Base-by-base conservation (phyloP, 2,329 filamentous ascomycete genomes). In the Malbranchea zuffiana region DNA sequence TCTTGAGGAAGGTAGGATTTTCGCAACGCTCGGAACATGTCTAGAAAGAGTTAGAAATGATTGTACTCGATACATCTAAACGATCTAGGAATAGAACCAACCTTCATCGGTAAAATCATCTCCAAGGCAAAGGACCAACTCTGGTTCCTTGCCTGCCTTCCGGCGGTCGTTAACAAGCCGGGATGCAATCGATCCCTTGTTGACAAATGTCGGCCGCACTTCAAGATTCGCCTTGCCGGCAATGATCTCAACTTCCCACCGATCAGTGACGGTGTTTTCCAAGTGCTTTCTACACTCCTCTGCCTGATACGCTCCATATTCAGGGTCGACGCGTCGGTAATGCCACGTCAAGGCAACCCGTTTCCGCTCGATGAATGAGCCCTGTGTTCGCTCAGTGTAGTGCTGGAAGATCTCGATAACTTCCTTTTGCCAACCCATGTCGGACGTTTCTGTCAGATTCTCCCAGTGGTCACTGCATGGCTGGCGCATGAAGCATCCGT, bases 71-170 rank as follows among this genome's bases (percentile, higher is more conserved):
- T 37, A 30, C 20, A 15, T 15, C 3, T 12, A 12, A 35, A 5
- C 24, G 15, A 12, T 16, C 20, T 6, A 35, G 17, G n/a, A 27
- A 3, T 17, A 18, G 19, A 15, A 46, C 62, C 47, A 78, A 79
- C 93, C 88, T 71, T 98, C 90, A 55, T 98, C 90, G 4, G 90
- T 98, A 50, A 90, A 92, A 54, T 98, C 90, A 59, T 98, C 90
- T 27, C 90, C 90, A 43, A 87, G 66, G 60, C 90, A 98, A 35
- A 96, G 69, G 7, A 92, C 78, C 53, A 96, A 95, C 48, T 88
- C 85, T 0, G 87, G 74, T 36, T 73, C 72, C 34, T 75, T 67
- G 3, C 68, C 67, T 1, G 61, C 65, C 5, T 49, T 56, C 16
- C 33, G 32, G 59, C 92, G 92, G 32, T 78, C 77, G 15, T 74